Evolutionary conservation across 2,329 filamentous ascomycete species (phyloP), one percentile per base, ranked within the genome.

Genomic region (Fusarium chuoi): DNA sequence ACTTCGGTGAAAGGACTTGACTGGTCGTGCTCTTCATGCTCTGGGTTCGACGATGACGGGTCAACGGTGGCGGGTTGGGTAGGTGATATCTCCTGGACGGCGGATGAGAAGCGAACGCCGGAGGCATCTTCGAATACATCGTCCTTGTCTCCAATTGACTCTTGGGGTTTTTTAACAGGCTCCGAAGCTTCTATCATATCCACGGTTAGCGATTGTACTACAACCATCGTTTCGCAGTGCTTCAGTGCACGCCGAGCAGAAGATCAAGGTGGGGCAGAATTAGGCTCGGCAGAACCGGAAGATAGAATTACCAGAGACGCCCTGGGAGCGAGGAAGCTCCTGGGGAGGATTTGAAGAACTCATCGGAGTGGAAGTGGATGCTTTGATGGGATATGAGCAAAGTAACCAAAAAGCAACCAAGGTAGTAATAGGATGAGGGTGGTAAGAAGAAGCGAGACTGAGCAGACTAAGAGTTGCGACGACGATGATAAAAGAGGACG

Each of bases 51-150:
- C 78, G 75, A 55, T 70, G 70, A 63, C 68, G 62, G 61, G 69
- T 70, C 57, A 55, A 78, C 70, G 62, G 78, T 76, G 57, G 81
- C 79, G 11, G 90, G 88, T 66, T 89, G 85, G 39, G 70, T 64
- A 20, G 83, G 82, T 20, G 80, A 78, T 77, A 94, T 94, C 82
- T 94, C 91, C 79, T 94, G 87, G 68, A 92, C 89, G 71, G 89
- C 86, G 35, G 92, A 90, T 62, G 92, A 91, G 82, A 95, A 95
- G 66, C 92, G 92, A 62, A 95, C 93, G 66, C 89, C 85, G 64
- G 86, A 85, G 62, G 80, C 79, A 66, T 75, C 75, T 33, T 72
- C 68, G 17, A 57, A 51, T 15, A 30, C 24, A 24, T 68, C 48
- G n/a, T 74, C 62, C 26, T 70, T 66, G 15, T 48, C 36, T 24